These are phyloP conservation scores for Athelia sp. DNA, from an alignment of 1,284 basidiomycete species.

Conservation along the genomic window DNA sequence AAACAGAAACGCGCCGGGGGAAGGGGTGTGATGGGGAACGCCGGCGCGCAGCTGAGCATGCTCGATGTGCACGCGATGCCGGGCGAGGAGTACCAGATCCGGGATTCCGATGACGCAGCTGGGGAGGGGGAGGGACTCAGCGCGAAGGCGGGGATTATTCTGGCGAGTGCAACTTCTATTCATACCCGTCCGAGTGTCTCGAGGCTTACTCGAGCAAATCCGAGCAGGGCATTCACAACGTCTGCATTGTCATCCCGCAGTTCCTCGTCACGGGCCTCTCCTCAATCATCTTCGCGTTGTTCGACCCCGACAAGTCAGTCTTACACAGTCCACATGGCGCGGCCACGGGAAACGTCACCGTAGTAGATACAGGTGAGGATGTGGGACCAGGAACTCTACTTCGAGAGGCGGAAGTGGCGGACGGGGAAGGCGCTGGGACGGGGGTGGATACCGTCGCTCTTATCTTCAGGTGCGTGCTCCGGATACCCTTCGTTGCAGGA, in stretches of 20 bases:
- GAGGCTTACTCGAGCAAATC: too few species aligned
- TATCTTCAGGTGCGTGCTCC: slow-evolving; percentile 60
- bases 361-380: slow-evolving; percentile 10
- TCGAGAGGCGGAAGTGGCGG: slow-evolving; percentile 40
- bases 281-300: slow-evolving; percentile 60
- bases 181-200: too few species aligned
- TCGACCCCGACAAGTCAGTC: slow-evolving; percentile 53
- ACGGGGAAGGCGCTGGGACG: slow-evolving; percentile 12
- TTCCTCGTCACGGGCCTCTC: slow-evolving; percentile 67
- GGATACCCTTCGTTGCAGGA: slow-evolving; percentile 1
- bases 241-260: slow-evolving; percentile 79
- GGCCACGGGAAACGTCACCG: slow-evolving; percentile 23
- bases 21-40: slow-evolving; percentile 36
- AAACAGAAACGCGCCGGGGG: slow-evolving; percentile 9
- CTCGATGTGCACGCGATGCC: slow-evolving; percentile 19
- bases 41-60: slow-evolving; percentile 39
- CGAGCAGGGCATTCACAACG: slow-evolving; percentile 86
- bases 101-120: slow-evolving; percentile 7
- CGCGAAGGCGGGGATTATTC: slow-evolving; percentile 84
- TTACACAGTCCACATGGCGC: slow-evolving; percentile 33
- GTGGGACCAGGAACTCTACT: background rate
- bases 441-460: slow-evolving; percentile 65
- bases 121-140: slow-evolving; percentile 46
- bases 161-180: slow-evolving; percentile 40
- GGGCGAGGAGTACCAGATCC: slow-evolving; percentile 18